Conservation (phyloP, 2,329 filamentous ascomycete genomes). For the Botrytis squamosa region DNA sequence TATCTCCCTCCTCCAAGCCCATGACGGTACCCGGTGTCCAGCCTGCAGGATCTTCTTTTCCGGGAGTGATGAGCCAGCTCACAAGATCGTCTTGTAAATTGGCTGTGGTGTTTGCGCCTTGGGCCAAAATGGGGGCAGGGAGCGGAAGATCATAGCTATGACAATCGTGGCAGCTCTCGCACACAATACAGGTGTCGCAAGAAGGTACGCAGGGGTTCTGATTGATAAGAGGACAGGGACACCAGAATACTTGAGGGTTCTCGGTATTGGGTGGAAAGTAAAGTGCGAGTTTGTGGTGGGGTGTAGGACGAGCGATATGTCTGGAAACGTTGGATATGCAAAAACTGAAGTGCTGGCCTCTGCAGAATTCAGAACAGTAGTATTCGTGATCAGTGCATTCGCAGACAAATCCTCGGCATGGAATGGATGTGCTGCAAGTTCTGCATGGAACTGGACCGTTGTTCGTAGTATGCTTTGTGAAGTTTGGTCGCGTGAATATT, state of each 20-base stretch:
- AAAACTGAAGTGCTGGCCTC: background rate
- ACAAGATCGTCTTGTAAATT: background rate
- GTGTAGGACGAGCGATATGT: background rate
- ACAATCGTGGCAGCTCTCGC: background rate
- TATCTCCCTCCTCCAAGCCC: background rate
- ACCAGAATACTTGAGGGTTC: constrained; percentile 43
- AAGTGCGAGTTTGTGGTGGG: background rate
- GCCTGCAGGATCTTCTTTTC: background rate
- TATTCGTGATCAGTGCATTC: background rate
- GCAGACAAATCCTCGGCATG: background rate
- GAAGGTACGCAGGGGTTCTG: background rate
- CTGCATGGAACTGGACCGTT: background rate
- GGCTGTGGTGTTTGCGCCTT: background rate
- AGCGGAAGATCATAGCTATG: background rate
- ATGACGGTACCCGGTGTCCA: background rate
- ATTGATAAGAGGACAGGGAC: background rate
- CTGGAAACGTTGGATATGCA: background rate
- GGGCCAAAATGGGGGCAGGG: background rate
- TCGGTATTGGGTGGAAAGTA: constrained; percentile 42
- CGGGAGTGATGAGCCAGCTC: background rate
- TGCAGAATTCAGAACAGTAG: background rate
- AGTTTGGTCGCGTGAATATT: background rate
- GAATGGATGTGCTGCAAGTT: background rate
- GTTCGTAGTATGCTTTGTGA: background rate
- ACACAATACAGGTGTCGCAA: background rate